Percentiles rank a stretch among this genome's conserved stretches.
phyloP scores from a whole-genome alignment of 805 yeast genomes.

The Nakazawaea ambrosiae region DNA sequence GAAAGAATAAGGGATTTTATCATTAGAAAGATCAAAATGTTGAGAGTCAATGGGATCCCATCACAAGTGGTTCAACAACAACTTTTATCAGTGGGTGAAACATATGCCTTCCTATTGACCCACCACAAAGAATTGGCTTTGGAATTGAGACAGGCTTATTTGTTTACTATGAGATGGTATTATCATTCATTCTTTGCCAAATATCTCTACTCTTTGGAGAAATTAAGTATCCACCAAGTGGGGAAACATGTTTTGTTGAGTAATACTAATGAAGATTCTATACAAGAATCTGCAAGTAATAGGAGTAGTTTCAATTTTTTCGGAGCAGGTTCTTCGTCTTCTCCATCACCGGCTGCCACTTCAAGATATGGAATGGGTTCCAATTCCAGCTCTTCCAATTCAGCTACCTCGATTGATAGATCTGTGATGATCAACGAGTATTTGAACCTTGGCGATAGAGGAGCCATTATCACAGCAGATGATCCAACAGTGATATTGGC shows the following conservation, averaged over 20 bases:
- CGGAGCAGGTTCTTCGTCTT: not conserved
- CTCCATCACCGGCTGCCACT: conserved; percentile 5
- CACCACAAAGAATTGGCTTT: conserved; percentile 57
- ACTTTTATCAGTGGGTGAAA: conserved; percentile 55
- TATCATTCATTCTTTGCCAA: conserved; percentile 72
- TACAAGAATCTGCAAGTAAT: not conserved
- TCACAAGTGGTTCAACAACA: conserved; percentile 71
- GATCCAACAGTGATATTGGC: conserved; percentile 68
- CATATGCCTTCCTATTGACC: conserved; percentile 46
- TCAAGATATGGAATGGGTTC: conserved; percentile 1
- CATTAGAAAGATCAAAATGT: conserved; percentile 53
- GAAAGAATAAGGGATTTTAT: conserved; percentile 73
- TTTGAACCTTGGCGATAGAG: conserved; percentile 49
- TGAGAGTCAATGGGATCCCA: conserved; percentile 59
- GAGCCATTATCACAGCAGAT: conserved; percentile 45
- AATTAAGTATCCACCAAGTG: conserved; percentile 45
- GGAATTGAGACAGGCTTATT: conserved; percentile 74
- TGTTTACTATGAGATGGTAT: conserved; percentile 91
- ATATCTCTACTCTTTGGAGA: conserved; percentile 66
- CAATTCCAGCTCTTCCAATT: not conserved
- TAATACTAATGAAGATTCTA: conserved; percentile 18
- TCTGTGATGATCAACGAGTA: conserved; percentile 39
- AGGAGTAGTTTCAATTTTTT: conserved; percentile 10
- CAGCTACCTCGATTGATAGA: not conserved
- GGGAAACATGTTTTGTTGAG: conserved; percentile 57